phyloP scores from a whole-genome alignment of 2,329 filamentous ascomycete genomes.

The Diaporthe vexans region DNA sequence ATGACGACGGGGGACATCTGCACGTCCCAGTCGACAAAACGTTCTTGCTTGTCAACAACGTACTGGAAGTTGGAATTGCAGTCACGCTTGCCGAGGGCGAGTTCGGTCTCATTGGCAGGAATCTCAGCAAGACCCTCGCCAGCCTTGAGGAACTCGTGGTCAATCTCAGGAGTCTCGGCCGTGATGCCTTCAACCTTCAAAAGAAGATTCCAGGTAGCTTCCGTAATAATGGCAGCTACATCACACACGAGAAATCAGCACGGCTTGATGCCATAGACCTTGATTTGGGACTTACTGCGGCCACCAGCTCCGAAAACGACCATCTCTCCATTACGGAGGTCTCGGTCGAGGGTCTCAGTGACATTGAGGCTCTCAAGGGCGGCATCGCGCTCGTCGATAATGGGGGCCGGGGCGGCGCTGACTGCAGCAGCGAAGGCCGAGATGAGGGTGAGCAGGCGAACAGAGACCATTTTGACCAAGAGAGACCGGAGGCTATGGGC shows the following conservation, averaged over 20 bases:
- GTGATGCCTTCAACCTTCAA: neutral
- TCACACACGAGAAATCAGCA: neutral
- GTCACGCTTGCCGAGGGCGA: neutral
- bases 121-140: neutral
- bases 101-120: neutral
- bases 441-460: neutral
- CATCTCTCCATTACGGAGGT: neutral
- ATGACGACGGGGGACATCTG: neutral
- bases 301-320: neutral
- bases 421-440: neutral
- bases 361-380: neutral
- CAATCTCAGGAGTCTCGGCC: neutral
- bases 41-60: neutral
- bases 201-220: neutral
- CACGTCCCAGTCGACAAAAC: neutral
- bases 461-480: neutral
- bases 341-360: neutral
- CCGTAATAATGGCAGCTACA: neutral
- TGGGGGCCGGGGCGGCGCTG: neutral
- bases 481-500: neutral
- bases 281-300: neutral
- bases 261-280: neutral
- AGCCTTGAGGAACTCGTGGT: neutral
- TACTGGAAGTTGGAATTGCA: neutral
- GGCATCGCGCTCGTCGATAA: neutral